Evolutionary conservation across 805 yeast genomes (phyloP).

Genomic region (Isabelozyma rhagii): DNA sequence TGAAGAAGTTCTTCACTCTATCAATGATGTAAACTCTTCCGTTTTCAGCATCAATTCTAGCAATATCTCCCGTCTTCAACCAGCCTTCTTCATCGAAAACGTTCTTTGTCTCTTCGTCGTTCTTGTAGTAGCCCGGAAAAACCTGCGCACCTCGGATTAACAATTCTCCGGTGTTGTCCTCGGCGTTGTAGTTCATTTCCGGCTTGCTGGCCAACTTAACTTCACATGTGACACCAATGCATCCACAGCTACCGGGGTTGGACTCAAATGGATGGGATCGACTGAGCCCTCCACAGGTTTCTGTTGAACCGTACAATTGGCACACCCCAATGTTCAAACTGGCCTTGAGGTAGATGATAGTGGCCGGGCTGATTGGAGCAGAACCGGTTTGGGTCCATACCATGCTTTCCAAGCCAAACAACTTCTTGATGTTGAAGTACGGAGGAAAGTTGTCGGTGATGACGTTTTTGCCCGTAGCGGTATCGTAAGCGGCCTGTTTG

Average conservation of each 20-base stretch:
- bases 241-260: slow-evolving; percentile 24
- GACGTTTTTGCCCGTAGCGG: slow-evolving; percentile 19
- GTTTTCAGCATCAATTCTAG: slow-evolving; percentile 40
- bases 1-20: slow-evolving; percentile 77
- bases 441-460: slow-evolving; percentile 13
- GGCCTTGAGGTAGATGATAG: slow-evolving; percentile 22
- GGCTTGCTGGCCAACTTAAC: slow-evolving; percentile 11
- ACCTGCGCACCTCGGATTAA: slow-evolving; percentile 64
- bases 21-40: slow-evolving; percentile 66
- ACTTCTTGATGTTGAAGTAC: slow-evolving; percentile 28
- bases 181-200: slow-evolving; percentile 15
- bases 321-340: slow-evolving; percentile 21
- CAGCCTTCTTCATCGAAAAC: slow-evolving; percentile 54
- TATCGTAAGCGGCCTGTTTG: slow-evolving; percentile 34
- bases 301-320: slow-evolving; percentile 37
- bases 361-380: slow-evolving; percentile 22
- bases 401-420: slow-evolving; percentile 27
- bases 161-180: slow-evolving; percentile 39
- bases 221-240: slow-evolving; percentile 15
- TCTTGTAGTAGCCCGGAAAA: slow-evolving; percentile 54
- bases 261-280: slow-evolving; percentile 13
- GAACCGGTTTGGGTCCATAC: slow-evolving; percentile 29
- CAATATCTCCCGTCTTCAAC: slow-evolving; percentile 66
- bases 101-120: slow-evolving; percentile 50
- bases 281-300: slow-evolving; percentile 20